phyloP scores from a whole-genome alignment of 177 flowering plant species.

The Vitis hybrid region DNA sequence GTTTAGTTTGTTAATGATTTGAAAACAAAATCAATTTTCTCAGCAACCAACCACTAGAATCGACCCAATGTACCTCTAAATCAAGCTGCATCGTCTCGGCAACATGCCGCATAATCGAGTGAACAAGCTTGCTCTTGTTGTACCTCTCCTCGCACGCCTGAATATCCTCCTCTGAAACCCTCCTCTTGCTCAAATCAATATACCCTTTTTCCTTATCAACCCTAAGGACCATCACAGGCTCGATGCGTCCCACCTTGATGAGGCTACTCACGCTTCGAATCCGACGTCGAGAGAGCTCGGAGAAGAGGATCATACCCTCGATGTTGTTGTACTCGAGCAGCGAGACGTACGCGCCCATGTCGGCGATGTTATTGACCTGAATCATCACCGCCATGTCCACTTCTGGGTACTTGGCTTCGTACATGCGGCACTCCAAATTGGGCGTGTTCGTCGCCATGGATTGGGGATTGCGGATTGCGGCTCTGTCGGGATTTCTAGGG shows the following conservation, averaged over 20 bases:
- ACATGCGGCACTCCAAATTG: slow-evolving; percentile 95
- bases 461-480: too few relatives aligned
- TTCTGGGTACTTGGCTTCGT: slow-evolving; percentile 91
- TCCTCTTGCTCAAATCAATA: slow-evolving; percentile 88
- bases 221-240: slow-evolving; percentile 96
- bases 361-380: slow-evolving; percentile 95
- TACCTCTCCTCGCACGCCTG: slow-evolving; percentile 91
- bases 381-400: slow-evolving; percentile 98
- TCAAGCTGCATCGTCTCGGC: slow-evolving; percentile 84
- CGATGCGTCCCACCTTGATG: slow-evolving; percentile 92
- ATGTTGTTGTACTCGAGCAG: slow-evolving; percentile 97
- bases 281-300: slow-evolving; percentile 96
- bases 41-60: neutral
- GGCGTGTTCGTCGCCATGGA: slow-evolving; percentile 61
- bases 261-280: slow-evolving; percentile 89
- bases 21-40: neutral
- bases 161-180: slow-evolving; percentile 93
- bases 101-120: slow-evolving; percentile 96
- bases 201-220: slow-evolving; percentile 96
- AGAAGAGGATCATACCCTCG: slow-evolving; percentile 96
- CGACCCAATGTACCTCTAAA: slow-evolving; percentile 63
- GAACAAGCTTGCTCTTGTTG: slow-evolving; percentile 98
- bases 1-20: too few relatives aligned
- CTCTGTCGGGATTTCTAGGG: neutral
- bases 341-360: slow-evolving; percentile 95